phyloP scores from a whole-genome alignment of 768 basidiomycete species.

The Termitomyces sp. region DNA sequence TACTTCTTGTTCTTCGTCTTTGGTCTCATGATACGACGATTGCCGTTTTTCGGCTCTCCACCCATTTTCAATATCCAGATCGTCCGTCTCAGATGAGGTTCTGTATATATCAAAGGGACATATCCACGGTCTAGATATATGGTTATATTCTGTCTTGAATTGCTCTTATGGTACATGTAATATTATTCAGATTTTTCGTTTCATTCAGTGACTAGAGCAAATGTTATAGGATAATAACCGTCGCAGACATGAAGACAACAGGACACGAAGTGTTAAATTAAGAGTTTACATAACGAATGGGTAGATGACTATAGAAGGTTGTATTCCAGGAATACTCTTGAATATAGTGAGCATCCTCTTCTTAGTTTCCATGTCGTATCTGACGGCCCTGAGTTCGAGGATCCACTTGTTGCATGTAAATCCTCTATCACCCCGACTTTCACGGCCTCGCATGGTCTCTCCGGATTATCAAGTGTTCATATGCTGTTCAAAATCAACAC shows the following conservation, averaged over 20 bases:
- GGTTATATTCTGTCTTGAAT: not conserved
- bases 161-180: not conserved
- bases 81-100: constrained; percentile 10
- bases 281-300: too few relatives aligned
- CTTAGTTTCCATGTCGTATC: too few relatives aligned
- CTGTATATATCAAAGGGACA: not conserved
- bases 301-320: too few relatives aligned
- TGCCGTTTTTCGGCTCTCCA: constrained; percentile 18
- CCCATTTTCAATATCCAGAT: constrained; percentile 20
- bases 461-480: too few relatives aligned
- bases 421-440: too few relatives aligned
- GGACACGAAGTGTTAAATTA: too few relatives aligned
- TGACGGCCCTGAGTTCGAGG: too few relatives aligned
- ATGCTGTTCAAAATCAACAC: too few relatives aligned
- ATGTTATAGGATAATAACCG: not conserved
- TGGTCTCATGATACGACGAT: constrained; percentile 16
- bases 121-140: not conserved
- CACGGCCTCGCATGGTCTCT: too few relatives aligned
- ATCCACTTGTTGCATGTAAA: too few relatives aligned
- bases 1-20: constrained; percentile 18
- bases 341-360: too few relatives aligned
- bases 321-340: too few relatives aligned
- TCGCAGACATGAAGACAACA: not conserved
- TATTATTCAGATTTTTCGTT: not conserved
- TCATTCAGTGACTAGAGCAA: not conserved